These are phyloP conservation scores for Apiospora koreana DNA, from an alignment of 2,329 filamentous ascomycete species.

Conservation along the genomic window DNA sequence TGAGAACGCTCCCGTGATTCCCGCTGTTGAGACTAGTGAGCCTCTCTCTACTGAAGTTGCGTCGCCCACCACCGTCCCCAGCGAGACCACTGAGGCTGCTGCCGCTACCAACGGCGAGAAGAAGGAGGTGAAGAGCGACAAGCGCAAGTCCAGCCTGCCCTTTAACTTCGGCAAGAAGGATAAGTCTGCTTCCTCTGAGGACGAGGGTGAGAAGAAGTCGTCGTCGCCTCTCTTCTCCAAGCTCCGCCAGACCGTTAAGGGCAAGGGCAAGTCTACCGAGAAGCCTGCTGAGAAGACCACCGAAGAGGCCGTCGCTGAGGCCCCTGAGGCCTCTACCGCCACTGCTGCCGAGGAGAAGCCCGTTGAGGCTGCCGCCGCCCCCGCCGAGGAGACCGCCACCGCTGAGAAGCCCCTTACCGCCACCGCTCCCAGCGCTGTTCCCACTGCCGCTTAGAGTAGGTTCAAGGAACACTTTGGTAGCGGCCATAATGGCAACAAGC, in stretches of 20 bases:
- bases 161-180: slow-evolving; percentile 84
- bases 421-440: slow-evolving; percentile 31
- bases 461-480: slow-evolving; percentile 1
- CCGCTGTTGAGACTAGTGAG: slow-evolving; percentile 58
- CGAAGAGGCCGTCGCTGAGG: slow-evolving; percentile 20
- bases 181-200: slow-evolving; percentile 55
- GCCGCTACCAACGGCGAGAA: slow-evolving; percentile 56
- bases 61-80: slow-evolving; percentile 46
- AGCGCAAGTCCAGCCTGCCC: slow-evolving; percentile 77
- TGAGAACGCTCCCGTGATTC: slow-evolving; percentile 59
- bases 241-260: slow-evolving; percentile 44
- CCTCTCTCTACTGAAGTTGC: slow-evolving; percentile 57
- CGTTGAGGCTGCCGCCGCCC: slow-evolving; percentile 20
- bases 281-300: slow-evolving; percentile 17
- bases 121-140: slow-evolving; percentile 68
- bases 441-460: slow-evolving; percentile 35
- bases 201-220: slow-evolving; percentile 62
- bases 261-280: slow-evolving; percentile 31
- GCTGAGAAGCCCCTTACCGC: slow-evolving; percentile 28
- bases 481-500: not conserved
- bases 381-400: slow-evolving; percentile 18
- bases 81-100: slow-evolving; percentile 48
- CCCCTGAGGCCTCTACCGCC: slow-evolving; percentile 21
- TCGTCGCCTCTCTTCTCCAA: slow-evolving; percentile 60
- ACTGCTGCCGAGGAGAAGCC: slow-evolving; percentile 20